Base-by-base conservation (phyloP, 768 basidiomycete genomes). In the Daedaleopsis sinensis region DNA sequence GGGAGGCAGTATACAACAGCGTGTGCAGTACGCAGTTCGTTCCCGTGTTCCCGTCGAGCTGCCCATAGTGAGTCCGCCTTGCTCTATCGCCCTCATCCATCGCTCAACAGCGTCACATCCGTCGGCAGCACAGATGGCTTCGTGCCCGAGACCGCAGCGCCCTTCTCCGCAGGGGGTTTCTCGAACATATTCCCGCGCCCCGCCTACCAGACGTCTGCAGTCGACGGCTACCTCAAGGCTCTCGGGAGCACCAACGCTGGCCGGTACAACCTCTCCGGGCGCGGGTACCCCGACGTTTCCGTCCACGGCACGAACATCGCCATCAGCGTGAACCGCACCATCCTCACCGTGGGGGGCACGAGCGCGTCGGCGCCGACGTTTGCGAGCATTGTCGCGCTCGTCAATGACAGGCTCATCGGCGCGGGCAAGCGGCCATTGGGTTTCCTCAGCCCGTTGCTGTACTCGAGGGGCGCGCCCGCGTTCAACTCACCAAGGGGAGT, bases 101-200 rank as follows among this genome's bases (percentile, higher is more conserved):
- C 3, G 2, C 12, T 15, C 6, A 46, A 15, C 39, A 70, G 69
- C 62, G 55, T 90, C 23, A 92, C 90, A 2, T 67, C 86, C 8
- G 89, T 92, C 11, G 90, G 90, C 12, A 89, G 83, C 11, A 90
- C 89, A 1, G 68, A 68, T 15, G 46, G 56, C 47, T 72, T 83
- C 48, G 72, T 36, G 1, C 61, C 86, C 0, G 89, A 91, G 68
- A 74, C 76, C n/a, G 84, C 83, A 0, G 82, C 79, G 1, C 67
- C 55, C 59, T 86, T 88, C 74, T 88, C 87, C 16, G 85, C 87
- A 1, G 89, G 90, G 46, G 89, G 89, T 3, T 91, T 90, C 75
- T 89, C 88, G 67, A 78, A 87, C 64, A 59, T 86, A 82, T 88
- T 83, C 69, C 0, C 61, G 23, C 78, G 79, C 24, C 88, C 88